Percentiles rank a stretch among this genome's conserved stretches.
Evolutionary conservation across 192 early-diverging fungal species (phyloP).

Genomic region (Kappamyces sp.): DNA sequence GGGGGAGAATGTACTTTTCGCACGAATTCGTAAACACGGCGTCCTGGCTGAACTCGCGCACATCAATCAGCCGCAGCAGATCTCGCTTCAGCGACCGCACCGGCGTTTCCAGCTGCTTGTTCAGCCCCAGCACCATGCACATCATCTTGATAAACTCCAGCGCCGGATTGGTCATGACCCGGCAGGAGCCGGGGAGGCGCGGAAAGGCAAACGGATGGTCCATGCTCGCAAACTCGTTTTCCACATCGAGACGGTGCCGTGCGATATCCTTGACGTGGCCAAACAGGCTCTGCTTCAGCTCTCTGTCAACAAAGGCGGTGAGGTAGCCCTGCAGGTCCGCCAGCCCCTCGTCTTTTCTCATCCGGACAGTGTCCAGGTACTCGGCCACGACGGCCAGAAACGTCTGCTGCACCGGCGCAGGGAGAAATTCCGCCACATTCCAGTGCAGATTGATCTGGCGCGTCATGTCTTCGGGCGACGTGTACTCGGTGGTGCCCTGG

Average conservation of each 20-base stretch:
- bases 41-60: conserved; percentile 70
- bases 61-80: conserved; percentile 60
- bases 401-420: conserved; percentile 58
- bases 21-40: conserved; percentile 81
- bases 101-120: conserved; percentile 60
- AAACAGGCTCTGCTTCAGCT: conserved; percentile 57
- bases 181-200: conserved; percentile 65
- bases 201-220: conserved; percentile 54
- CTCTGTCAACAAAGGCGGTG: conserved; percentile 23
- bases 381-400: conserved; percentile 68
- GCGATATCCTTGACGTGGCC: conserved; percentile 56
- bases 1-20: conserved; percentile 66
- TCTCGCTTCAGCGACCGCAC: conserved; percentile 80
- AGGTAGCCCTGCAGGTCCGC: conserved; percentile 19
- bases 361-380: conserved; percentile 42
- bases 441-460: conserved; percentile 66
- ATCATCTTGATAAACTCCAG: conserved; percentile 81
- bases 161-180: conserved; percentile 59
- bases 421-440: conserved; percentile 87
- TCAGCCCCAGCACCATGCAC: conserved; percentile 70
- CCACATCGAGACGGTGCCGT: conserved; percentile 6
- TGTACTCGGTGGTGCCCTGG: conserved; percentile 17
- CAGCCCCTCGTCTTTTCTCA: conserved; percentile 11
- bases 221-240: not conserved
- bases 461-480: conserved; percentile 15